Base-by-base conservation (phyloP, 78 protist species). In the Dictyostelium firmibasis region DNA sequence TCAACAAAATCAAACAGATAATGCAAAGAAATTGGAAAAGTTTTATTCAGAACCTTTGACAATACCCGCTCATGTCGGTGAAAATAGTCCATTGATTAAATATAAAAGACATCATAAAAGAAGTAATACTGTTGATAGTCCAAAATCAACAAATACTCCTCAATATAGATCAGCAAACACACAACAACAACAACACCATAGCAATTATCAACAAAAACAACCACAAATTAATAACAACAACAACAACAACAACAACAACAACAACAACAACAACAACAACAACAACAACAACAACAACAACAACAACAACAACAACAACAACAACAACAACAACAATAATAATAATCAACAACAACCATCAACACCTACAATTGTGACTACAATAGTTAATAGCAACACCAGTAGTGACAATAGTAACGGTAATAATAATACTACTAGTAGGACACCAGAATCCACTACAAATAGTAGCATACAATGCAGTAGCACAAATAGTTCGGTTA, bases 71-170 rank as follows among this genome's bases (percentile, higher is more conserved):
- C 94, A 79, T 14, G 85, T 84, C 1, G 94, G 94, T 20, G 94
- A 89, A 16, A 89, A 89, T 20, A 89, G 94, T 81, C 94, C 94
- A 11, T 67, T 89, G 5, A 89, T 89, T 25, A 89, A 89, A 50
- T 89, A 89, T 35, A 89, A 89, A 35, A 53, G 94, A 43, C 72
- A 89, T 47, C 94, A 89, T 89, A 78, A 78, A 89, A 78, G 94
- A 81, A 81, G 87, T 70, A 75, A 89, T 8, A 89, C 94, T 43
- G 94, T 69, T 44, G 94, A 89, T 70, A 88, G 72, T 78, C 81
- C 93, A 53, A 36, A 69, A 38, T 16, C 84, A 9, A 33, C 75
- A 44, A n/a, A 41, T 23, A 25, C 50, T 3, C 85, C 67, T 62
- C 77, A 78, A 35, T 9, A 20, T 38, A 76, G 62, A 36, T 3